A percentile compares a stretch with the other conserved stretches of the same genome.
Conservation (phyloP, 345 rosid species). For the Citrus sp. region DNA sequence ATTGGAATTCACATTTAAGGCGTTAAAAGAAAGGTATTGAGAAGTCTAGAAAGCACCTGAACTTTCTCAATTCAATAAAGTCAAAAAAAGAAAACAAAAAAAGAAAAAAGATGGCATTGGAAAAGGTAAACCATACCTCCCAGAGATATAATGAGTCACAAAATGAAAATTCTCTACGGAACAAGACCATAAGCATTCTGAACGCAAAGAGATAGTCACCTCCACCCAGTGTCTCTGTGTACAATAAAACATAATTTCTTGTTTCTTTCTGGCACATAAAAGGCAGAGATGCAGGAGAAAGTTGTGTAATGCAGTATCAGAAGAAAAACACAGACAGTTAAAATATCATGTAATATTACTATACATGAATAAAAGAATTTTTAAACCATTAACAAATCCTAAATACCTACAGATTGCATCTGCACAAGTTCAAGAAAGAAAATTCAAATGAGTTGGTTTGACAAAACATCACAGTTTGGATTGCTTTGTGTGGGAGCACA, state of each 20-base stretch:
- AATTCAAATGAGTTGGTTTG: background rate
- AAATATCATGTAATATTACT: background rate
- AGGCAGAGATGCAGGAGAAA: constrained; percentile 12
- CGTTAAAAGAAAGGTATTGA: background rate
- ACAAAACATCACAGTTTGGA: background rate
- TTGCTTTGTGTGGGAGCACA: background rate
- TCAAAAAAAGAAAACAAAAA: background rate
- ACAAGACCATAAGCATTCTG: constrained; percentile 95
- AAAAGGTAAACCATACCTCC: constrained; percentile 62
- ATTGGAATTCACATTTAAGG: background rate
- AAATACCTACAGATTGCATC: background rate
- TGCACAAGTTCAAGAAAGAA: background rate
- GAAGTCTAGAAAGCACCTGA: constrained; percentile 1
- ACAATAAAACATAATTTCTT: constrained; percentile 2
- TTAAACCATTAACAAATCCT: background rate
- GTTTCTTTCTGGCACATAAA: background rate
- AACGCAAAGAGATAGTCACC: constrained; percentile 96
- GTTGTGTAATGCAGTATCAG: background rate
- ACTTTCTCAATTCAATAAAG: background rate
- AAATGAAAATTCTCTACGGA: constrained; percentile 94
- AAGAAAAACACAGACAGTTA: background rate
- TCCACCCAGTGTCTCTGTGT: constrained; percentile 85
- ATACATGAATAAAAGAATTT: background rate
- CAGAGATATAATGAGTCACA: constrained; percentile 94
- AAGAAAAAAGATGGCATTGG: background rate